Base-by-base conservation (phyloP, 2,329 filamentous ascomycete genomes). In the Tolypocladium paradoxum region DNA sequence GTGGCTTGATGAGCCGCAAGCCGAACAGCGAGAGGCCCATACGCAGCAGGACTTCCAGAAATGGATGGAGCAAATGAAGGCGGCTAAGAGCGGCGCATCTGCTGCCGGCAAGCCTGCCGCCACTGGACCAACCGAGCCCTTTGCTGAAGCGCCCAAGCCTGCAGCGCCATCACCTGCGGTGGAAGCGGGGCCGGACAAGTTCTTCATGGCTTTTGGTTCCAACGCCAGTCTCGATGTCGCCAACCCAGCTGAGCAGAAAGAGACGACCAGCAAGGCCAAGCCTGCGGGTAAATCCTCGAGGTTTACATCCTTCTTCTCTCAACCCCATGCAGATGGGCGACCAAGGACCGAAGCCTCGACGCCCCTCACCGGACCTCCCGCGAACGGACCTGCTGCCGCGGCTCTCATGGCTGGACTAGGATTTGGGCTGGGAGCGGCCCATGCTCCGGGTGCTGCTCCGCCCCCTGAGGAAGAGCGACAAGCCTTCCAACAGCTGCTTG, bases 31-130 rank as follows among this genome's bases (percentile, higher is more conserved):
- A 36, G 82, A 86, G 61, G 80, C 78, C 6, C 87, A 89, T 61
- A 96, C 90, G 1, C 85, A 89, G 62, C 90, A 95, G 64, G 91
- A 96, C 60, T 95, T 96, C 68, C 86, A 95, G 71, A 88, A 88
- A 60, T 96, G 92, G 83, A 96, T 96, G 77, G 89, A 95, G 61
- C 80, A 79, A 58, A 95, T 95, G 90, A 92, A 88, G 68, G 84
- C 83, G 38, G 78, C 81, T 56, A 81, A 76, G 61, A 71, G 65
- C 55, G 67, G 51, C 37, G 52, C 53, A 20, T 48, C 55, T 22
- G 31, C 60, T 48, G 65, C 76, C 59, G 64, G 70, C 53, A 70
- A 71, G 53, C 61, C 69, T 6, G 55, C 61, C 16, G 56, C 62
- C 36, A 53, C 66, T 4, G 62, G 70, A 20, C 62, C 68, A 46